These are phyloP conservation scores for Suillus decipiens DNA, from an alignment of 768 basidiomycete genomes.

Conservation along the genomic window DNA sequence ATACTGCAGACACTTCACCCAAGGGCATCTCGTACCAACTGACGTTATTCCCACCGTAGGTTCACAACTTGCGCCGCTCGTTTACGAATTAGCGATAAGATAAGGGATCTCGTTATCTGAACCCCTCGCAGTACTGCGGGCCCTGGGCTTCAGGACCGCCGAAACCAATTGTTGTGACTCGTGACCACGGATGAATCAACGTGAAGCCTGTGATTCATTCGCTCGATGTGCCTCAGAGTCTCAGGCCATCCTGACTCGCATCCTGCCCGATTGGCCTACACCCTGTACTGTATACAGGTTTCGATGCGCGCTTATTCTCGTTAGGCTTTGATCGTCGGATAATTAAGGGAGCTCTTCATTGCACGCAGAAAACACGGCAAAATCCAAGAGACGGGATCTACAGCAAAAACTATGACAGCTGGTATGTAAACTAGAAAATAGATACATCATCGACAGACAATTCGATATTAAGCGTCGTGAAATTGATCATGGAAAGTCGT, in stretches of 20 bases:
- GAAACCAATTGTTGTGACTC: neutral
- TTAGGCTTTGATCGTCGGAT: neutral
- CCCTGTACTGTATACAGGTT: too few relatives aligned
- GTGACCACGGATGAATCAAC: neutral
- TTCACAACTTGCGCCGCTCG: neutral
- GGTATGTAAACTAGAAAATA: conserved; percentile 20
- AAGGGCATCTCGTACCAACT: neutral
- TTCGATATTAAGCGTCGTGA: conserved; percentile 7
- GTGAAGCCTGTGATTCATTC: neutral
- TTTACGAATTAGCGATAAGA: neutral
- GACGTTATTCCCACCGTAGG: neutral
- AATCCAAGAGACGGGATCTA: neutral
- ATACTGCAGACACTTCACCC: neutral
- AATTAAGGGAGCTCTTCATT: neutral
- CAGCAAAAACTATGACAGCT: conserved; percentile 12
- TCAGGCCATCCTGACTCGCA: too few relatives aligned
- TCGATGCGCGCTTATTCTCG: too few relatives aligned
- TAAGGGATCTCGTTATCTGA: neutral
- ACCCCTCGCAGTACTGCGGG: neutral
- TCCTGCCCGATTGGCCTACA: too few relatives aligned
- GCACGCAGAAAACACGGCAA: neutral
- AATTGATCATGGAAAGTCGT: conserved; percentile 13
- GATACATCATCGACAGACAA: conserved; percentile 10
- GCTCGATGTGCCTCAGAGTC: neutral
- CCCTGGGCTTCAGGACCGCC: neutral